These are phyloP conservation scores for Phytophthora fragariae DNA, from an alignment of 352 stramenopile species.

Conservation along the genomic window DNA sequence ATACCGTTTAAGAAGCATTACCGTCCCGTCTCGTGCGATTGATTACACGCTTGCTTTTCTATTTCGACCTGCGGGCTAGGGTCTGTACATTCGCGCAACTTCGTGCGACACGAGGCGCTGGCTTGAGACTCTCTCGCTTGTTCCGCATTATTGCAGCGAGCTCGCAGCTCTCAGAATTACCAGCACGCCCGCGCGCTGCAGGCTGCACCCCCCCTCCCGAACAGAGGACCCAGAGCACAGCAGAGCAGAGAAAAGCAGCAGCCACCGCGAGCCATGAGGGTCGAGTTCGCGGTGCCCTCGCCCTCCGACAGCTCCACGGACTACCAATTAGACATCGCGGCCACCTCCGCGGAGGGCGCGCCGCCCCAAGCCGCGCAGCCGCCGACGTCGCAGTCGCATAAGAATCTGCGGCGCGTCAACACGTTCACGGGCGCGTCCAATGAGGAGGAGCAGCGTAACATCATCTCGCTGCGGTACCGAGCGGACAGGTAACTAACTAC, in stretches of 20 bases:
- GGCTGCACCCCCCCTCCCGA: background rate
- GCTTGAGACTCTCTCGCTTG: background rate
- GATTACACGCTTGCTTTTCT: conserved; percentile 5
- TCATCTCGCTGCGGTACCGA: conserved; percentile 87
- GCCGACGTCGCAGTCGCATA: conserved; percentile 38
- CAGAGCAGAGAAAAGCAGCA: background rate
- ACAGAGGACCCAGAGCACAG: background rate
- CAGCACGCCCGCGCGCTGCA: background rate
- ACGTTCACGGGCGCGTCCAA: conserved; percentile 71
- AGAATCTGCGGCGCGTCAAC: conserved; percentile 67
- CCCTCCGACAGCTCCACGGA: conserved; percentile 60
- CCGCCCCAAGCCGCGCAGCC: conserved; percentile 13
- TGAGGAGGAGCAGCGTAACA: conserved; percentile 87
- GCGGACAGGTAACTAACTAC: conserved; percentile 56
- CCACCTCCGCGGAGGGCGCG: conserved; percentile 6
- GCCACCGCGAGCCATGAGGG: conserved; percentile 46
- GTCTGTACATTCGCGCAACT: background rate
- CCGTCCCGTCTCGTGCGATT: background rate
- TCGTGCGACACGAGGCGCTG: background rate
- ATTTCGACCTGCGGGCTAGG: background rate
- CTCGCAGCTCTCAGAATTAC: background rate
- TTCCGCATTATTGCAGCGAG: conserved; percentile 1
- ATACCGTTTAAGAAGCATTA: background rate
- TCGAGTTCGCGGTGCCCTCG: conserved; percentile 79
- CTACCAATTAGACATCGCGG: conserved; percentile 70